Percentiles rank a stretch among this genome's conserved stretches.
These are phyloP conservation scores for Boletus sp. DNA, from an alignment of 768 basidiomycete genomes.

Conservation along the genomic window DNA sequence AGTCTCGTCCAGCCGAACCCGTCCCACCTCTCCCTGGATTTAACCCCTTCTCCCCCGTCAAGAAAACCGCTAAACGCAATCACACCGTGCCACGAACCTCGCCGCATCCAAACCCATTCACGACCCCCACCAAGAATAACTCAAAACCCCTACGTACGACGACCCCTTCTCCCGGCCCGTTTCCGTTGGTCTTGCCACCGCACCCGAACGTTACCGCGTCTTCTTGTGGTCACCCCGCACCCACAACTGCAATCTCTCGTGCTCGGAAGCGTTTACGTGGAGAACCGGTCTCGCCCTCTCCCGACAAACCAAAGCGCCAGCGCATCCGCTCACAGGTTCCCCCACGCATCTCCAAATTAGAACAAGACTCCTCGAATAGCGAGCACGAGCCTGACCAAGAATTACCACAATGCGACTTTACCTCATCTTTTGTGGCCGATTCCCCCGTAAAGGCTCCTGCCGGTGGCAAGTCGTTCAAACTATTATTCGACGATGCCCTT, in stretches of 20 bases:
- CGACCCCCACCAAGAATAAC: slow-evolving; percentile 41
- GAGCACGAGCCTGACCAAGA: slow-evolving; percentile 37
- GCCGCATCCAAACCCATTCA: slow-evolving; percentile 40
- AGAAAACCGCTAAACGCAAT: slow-evolving; percentile 36
- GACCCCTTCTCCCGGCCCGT: slow-evolving; percentile 40
- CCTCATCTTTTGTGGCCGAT: slow-evolving; percentile 59
- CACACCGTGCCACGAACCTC: slow-evolving; percentile 7
- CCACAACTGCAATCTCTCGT: slow-evolving; percentile 50
- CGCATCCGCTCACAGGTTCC: slow-evolving; percentile 45
- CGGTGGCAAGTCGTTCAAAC: slow-evolving; percentile 59
- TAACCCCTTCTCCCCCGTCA: slow-evolving; percentile 80
- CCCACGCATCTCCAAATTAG: slow-evolving; percentile 37
- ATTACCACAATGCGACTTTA: slow-evolving; percentile 24
- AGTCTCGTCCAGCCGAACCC: slow-evolving; percentile 49
- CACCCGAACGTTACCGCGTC: slow-evolving; percentile 1
- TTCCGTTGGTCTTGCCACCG: slow-evolving; percentile 33
- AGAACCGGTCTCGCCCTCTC: slow-evolving; percentile 80
- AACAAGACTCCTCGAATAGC: slow-evolving; percentile 27
- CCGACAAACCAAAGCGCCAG: slow-evolving; percentile 70
- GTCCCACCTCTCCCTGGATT: slow-evolving; percentile 53
- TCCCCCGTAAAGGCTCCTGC: slow-evolving; percentile 64
- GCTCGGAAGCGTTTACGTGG: slow-evolving; percentile 81
- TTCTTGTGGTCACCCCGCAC: slow-evolving; percentile 21
- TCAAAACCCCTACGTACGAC: slow-evolving; percentile 23
- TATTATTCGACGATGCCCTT: slow-evolving; percentile 60